Percentiles rank a stretch among this genome's conserved stretches.
Conservation (phyloP, 2,329 filamentous ascomycete species). For the Claviceps africana region DNA sequence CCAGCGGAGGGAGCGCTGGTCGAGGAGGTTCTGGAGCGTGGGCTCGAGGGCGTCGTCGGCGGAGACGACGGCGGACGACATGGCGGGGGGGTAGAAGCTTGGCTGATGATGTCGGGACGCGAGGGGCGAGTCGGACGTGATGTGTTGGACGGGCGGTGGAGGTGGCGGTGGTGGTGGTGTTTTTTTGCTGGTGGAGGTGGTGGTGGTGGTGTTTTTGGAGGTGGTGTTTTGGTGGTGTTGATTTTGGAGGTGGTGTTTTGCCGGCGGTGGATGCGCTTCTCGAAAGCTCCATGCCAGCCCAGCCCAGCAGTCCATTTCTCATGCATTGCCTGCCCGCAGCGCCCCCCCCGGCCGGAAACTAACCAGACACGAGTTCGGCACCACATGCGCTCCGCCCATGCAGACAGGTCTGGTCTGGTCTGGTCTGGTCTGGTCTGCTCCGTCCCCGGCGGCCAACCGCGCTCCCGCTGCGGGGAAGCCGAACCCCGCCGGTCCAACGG, state of each 20-base stretch:
- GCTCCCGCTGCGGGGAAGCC: neutral
- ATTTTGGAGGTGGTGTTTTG: neutral
- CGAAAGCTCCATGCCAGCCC: neutral
- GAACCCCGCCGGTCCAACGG: too few species aligned
- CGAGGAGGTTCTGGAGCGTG: conserved; percentile 83
- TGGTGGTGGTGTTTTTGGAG: neutral
- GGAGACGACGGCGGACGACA: conserved; percentile 28
- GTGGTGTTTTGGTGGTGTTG: neutral
- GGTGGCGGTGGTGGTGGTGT: neutral
- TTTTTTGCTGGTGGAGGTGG: neutral
- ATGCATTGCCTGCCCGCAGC: neutral
- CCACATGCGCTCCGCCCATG: too few species aligned
- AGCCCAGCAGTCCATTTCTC: too few species aligned
- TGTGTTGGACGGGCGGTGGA: neutral
- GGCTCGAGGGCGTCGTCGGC: conserved; percentile 71
- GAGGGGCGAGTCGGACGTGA: neutral
- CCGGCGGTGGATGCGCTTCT: neutral
- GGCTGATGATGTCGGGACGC: neutral
- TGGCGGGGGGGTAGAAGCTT: conserved; percentile 9
- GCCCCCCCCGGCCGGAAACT: too few species aligned
- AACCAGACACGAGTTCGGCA: too few species aligned
- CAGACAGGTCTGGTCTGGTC: too few species aligned
- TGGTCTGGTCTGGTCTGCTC: too few species aligned
- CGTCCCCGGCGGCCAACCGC: too few species aligned
- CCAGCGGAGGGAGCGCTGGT: conserved; percentile 92